Conservation (phyloP, 192 early-diverging fungal genomes). For the Coemansia sp. region DNA sequence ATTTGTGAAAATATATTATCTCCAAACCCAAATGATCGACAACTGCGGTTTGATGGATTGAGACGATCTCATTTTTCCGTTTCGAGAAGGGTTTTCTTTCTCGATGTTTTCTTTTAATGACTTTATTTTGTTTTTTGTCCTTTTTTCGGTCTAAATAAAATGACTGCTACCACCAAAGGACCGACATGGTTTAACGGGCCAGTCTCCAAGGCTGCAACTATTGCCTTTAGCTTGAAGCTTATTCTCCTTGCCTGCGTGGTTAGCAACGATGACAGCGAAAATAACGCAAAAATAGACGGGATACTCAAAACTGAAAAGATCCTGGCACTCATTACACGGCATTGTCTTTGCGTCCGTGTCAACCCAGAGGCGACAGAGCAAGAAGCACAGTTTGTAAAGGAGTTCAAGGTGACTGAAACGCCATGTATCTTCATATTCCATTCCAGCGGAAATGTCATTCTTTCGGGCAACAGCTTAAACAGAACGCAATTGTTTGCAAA, state of each 20-base stretch:
- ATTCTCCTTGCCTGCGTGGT: conserved; percentile 4
- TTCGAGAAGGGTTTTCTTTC: background rate
- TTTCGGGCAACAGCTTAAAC: background rate
- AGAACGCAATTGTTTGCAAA: conserved; percentile 2
- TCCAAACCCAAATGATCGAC: background rate
- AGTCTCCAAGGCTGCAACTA: background rate
- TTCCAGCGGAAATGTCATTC: conserved; percentile 6
- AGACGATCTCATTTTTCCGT: background rate
- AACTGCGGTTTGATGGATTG: background rate
- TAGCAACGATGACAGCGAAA: background rate
- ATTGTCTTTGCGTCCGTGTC: conserved; percentile 8
- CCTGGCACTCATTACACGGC: background rate
- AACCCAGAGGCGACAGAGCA: background rate
- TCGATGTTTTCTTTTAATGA: background rate
- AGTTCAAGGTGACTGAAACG: background rate
- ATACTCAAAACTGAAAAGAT: background rate
- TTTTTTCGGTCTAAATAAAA: background rate
- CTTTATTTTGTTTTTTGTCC: background rate
- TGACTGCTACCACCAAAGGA: background rate
- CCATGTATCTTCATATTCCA: conserved; percentile 10
- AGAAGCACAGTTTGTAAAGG: conserved; percentile 3
- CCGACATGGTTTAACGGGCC: conserved; percentile 1
- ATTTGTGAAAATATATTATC: background rate
- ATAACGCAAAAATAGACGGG: background rate
- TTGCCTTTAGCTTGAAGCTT: background rate